Percentiles rank a stretch among this genome's conserved stretches.
phyloP scores from a whole-genome alignment of 2,329 filamentous ascomycete species.

The Colletotrichum abscissum region DNA sequence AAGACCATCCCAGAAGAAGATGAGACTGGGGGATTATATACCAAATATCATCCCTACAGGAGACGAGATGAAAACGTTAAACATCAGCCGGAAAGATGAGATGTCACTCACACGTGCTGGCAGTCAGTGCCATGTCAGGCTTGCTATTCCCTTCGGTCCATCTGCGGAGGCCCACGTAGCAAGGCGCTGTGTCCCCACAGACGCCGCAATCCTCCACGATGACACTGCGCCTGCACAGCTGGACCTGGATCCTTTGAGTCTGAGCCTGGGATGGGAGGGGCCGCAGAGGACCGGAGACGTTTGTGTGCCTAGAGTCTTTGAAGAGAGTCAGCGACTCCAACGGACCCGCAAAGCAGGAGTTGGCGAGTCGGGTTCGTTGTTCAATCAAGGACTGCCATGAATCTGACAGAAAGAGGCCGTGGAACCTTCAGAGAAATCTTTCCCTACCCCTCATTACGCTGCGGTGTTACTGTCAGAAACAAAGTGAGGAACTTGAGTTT shows the following conservation, averaged over 20 bases:
- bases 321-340: not conserved
- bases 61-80: constrained; percentile 20
- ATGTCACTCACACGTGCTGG: constrained; percentile 21
- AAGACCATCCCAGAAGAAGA: not conserved
- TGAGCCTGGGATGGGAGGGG: not conserved
- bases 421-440: constrained; percentile 16
- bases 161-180: constrained; percentile 29
- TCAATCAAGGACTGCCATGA: constrained; percentile 30
- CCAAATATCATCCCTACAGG: constrained; percentile 9
- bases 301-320: not conserved
- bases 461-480: constrained; percentile 18
- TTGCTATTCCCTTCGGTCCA: constrained; percentile 18
- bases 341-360: constrained; percentile 12
- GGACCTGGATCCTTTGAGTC: constrained; percentile 4
- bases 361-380: constrained; percentile 11
- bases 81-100: constrained; percentile 19
- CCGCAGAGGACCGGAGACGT: not conserved
- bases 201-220: constrained; percentile 12
- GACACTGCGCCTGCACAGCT: constrained; percentile 3
- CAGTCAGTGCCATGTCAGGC: not conserved
- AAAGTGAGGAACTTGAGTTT: constrained; percentile 9
- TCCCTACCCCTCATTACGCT: not conserved
- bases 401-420: constrained; percentile 28
- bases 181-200: constrained; percentile 23
- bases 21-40: constrained; percentile 29